Evolutionary conservation across 148 eudicot species (phyloP).

Genomic region (Vaccinium myrtillus): DNA sequence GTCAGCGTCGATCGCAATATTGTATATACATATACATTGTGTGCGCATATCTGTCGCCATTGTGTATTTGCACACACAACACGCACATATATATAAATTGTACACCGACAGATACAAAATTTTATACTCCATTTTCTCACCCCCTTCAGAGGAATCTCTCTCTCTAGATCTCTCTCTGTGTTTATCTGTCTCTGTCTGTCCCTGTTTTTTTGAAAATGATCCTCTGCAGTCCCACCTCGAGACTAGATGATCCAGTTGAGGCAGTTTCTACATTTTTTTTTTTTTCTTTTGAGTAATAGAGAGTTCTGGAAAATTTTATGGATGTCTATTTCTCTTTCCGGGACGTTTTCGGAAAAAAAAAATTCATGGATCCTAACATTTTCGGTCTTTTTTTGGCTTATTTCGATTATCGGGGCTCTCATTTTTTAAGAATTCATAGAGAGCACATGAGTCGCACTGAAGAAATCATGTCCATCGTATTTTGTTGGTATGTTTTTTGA

Average conservation of each 20-base stretch:
- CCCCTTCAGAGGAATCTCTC: not conserved
- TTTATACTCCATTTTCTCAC: not conserved
- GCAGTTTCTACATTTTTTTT: not conserved
- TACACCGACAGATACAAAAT: not conserved
- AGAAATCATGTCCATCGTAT: no score
- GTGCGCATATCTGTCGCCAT: not conserved
- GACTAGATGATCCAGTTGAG: not conserved
- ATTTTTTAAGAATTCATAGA: no score
- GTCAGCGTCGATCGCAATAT: conserved; percentile 35
- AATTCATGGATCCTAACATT: no score
- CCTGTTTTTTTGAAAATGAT: not conserved
- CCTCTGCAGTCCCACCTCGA: no score
- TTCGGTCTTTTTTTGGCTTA: no score
- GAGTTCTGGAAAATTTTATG: no score
- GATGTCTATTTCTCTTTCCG: no score
- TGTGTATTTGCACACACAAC: not conserved
- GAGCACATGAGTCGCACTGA: no score
- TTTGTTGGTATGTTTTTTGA: no score
- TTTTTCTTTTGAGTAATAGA: no score
- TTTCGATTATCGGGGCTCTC: no score
- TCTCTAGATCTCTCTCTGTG: not conserved
- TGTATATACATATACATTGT: not conserved
- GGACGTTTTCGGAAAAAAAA: no score
- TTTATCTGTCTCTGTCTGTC: not conserved
- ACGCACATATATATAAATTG: not conserved